Base-by-base conservation (phyloP, 2,329 filamentous ascomycete species). In the Penicillium sp. region DNA sequence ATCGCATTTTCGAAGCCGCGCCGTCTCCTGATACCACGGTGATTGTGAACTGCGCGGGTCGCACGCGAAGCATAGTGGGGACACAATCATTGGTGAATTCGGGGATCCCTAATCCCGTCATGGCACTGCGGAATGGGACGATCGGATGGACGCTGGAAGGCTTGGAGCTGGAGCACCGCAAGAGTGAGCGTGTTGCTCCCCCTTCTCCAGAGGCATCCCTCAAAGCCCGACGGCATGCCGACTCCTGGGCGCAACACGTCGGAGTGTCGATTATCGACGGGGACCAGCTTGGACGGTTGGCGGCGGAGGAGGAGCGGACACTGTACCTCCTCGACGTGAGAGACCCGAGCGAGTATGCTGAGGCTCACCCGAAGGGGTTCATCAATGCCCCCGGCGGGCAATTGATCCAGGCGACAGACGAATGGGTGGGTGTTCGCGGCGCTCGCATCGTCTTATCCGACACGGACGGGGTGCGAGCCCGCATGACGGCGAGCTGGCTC, bases 61-160 rank as follows among this genome's bases (percentile, higher is more conserved):
- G 66, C n/a, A 69, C 66, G 3, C 63, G 66, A n/a, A 64, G 65
- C 44, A 67, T 69, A 39, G 30, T 69, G 21, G 66, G 66, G 0
- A 58, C 66, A 1, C 66, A 69, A 49, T 64, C 64, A 9, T 54
- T 69, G 32, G 51, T 69, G 26, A 68, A 68, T 24, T 56, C 59
- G 3, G 47, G 55, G 2, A 52, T 68, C 9, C 59, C 57, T 0
- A 66, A 68, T 40, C 65, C 58, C 39, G 64, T 68, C 7, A 33
- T 64, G 29, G 66, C 66, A 4, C 60, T 68, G 6, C 51, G 60
- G 24, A 67, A 68, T 46, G 66, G 66, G 9, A 68, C 66, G 5
- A 68, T 68, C 32, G 66, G 66, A 12, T 68, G 66, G 66, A 67
- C 63, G 8, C 51, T 68, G 41, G 65, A 61, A 3, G 64, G 63